Evolutionary conservation across 1,284 basidiomycete genomes (phyloP).

Genomic region (Ganoderma sp.): DNA sequence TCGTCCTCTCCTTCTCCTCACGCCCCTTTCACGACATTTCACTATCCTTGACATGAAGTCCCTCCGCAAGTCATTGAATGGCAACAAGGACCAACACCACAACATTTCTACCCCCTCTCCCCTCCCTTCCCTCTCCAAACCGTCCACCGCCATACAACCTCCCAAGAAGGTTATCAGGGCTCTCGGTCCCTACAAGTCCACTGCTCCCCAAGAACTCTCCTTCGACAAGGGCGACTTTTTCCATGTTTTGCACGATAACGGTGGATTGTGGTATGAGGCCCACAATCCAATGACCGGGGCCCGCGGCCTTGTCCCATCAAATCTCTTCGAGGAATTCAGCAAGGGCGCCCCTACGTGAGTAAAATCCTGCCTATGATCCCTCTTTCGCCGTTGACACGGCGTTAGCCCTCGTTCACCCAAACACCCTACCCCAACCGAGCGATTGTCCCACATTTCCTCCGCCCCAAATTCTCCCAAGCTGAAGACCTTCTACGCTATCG

Average conservation of each 20-base stretch:
- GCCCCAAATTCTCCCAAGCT: constrained; percentile 48
- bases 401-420: constrained; percentile 32
- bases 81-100: constrained; percentile 59
- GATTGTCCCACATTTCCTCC: constrained; percentile 38
- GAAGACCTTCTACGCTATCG: constrained; percentile 87
- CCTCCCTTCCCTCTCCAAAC: constrained; percentile 68
- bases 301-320: constrained; percentile 87
- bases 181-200: constrained; percentile 69
- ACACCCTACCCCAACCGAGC: constrained; percentile 23
- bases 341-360: constrained; percentile 73
- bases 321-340: constrained; percentile 86
- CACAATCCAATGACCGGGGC: constrained; percentile 92
- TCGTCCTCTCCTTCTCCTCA: constrained; percentile 37
- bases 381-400: not conserved
- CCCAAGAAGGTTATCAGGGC: constrained; percentile 98
- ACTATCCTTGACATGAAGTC: constrained; percentile 70
- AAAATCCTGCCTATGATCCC: not conserved
- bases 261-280: constrained; percentile 80
- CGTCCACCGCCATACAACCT: constrained; percentile 73
- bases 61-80: constrained; percentile 83
- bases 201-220: constrained; percentile 85
- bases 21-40: constrained; percentile 43
- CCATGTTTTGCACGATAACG: constrained; percentile 79
- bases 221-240: constrained; percentile 98
- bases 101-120: constrained; percentile 74